Evolutionary conservation across 441 rosid species (phyloP).

Genomic region (Biscutella laevigata): DNA sequence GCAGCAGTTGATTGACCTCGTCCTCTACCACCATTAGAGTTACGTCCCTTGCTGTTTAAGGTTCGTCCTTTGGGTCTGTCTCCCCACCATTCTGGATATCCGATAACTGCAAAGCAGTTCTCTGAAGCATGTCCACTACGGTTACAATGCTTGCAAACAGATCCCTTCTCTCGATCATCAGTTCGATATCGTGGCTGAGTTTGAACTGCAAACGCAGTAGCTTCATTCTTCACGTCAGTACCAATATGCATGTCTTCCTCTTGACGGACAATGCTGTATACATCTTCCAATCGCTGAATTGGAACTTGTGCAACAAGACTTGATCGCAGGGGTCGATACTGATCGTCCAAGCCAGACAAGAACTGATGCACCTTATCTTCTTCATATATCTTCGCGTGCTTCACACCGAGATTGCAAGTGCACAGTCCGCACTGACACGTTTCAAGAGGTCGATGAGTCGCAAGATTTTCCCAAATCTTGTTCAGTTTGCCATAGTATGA

Average conservation of each 20-base stretch:
- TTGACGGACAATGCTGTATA: neutral
- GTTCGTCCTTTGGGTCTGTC: neutral
- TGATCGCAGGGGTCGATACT: neutral
- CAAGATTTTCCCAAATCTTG: too few species aligned
- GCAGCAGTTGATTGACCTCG: too few species aligned
- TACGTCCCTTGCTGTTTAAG: too few species aligned
- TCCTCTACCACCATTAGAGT: too few species aligned
- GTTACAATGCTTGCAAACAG: neutral
- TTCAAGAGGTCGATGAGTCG: too few species aligned
- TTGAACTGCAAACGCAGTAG: neutral
- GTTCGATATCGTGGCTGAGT: fast-evolving
- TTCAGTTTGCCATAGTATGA: too few species aligned
- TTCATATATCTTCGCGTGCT: too few species aligned
- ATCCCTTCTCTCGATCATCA: neutral
- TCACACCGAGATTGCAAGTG: too few species aligned
- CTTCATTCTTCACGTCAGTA: neutral
- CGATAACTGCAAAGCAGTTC: neutral
- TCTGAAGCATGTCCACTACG: fast-evolving
- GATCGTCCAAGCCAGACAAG: neutral
- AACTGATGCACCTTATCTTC: neutral
- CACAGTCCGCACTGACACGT: too few species aligned
- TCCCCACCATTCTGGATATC: neutral
- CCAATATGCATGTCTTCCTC: neutral
- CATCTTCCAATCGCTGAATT: neutral
- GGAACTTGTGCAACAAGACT: neutral